Conservation (phyloP, 176 grass and related monocot species). For the Lolium perenne region DNA sequence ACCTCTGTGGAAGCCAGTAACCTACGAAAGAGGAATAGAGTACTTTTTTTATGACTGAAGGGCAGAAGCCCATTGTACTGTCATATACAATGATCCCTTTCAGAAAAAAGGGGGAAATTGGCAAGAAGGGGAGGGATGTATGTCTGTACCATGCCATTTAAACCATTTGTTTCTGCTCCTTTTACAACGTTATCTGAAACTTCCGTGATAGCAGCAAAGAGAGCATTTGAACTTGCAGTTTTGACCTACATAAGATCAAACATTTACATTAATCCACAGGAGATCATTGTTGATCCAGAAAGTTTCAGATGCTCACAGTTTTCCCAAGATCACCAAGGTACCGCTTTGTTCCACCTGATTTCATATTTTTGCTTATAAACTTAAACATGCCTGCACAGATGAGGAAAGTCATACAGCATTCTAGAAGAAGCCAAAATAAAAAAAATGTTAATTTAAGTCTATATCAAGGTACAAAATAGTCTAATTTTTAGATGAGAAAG, state of each 20-base stretch:
- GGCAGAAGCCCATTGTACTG: not conserved
- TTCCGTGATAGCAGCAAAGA: constrained; percentile 86
- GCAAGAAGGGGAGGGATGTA: not conserved
- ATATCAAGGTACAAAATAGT: not conserved
- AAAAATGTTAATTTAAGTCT: constrained; percentile 35
- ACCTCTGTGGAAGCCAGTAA: constrained; percentile 83
- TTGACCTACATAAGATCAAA: constrained; percentile 64
- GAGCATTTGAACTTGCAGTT: constrained; percentile 83
- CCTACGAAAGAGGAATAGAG: constrained; percentile 43
- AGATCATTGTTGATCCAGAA: constrained; percentile 33
- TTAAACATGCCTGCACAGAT: constrained; percentile 85
- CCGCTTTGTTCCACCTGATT: constrained; percentile 82
- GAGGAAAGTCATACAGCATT: constrained; percentile 21
- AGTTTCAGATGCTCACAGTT: constrained; percentile 71
- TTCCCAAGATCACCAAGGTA: constrained; percentile 93
- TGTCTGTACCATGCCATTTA: constrained; percentile 82
- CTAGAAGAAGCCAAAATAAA: constrained; percentile 21
- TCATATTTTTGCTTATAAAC: constrained; percentile 91
- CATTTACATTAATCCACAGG: constrained; percentile 40
- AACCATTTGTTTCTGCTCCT: constrained; percentile 84
- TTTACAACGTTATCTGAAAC: constrained; percentile 79
- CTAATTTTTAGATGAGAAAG: constrained; percentile 27
- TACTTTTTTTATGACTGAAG: constrained; percentile 1
- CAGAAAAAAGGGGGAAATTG: not conserved
- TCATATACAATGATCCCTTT: not conserved